These are phyloP conservation scores for Dendryphion nanum DNA, from an alignment of 2,329 filamentous ascomycete genomes.

Conservation along the genomic window DNA sequence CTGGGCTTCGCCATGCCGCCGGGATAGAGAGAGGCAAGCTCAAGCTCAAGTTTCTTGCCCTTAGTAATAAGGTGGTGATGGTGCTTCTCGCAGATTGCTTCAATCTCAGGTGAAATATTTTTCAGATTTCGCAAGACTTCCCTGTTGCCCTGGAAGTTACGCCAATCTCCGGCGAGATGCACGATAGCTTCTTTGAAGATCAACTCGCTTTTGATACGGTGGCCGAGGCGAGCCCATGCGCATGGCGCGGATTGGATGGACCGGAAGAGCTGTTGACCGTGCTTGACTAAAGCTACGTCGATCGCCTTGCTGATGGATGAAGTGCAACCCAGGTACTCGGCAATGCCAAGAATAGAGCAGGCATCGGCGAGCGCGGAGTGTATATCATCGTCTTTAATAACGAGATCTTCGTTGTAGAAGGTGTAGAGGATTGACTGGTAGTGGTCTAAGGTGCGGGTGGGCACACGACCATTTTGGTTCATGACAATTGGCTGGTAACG, in stretches of 20 bases:
- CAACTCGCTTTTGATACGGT: conserved; percentile 45
- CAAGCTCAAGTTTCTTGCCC: conserved; percentile 24
- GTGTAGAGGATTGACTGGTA: conserved; percentile 48
- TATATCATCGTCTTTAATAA: conserved; percentile 42
- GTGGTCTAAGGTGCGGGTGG: conserved; percentile 26
- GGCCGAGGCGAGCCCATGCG: conserved; percentile 47
- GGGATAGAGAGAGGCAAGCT: conserved; percentile 24
- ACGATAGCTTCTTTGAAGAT: conserved; percentile 48
- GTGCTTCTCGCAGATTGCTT: conserved; percentile 31
- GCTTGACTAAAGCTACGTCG: conserved; percentile 48
- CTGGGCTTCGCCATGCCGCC: conserved; percentile 23
- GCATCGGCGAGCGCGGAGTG: conserved; percentile 40
- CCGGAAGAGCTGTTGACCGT: conserved; percentile 47
- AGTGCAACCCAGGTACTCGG: conserved; percentile 47
- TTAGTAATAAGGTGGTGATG: conserved; percentile 24
- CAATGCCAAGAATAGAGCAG: conserved; percentile 43
- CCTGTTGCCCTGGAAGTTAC: conserved; percentile 10
- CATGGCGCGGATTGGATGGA: conserved; percentile 44
- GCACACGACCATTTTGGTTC: conserved; percentile 37
- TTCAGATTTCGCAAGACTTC: conserved; percentile 13
- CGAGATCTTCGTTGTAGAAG: conserved; percentile 46
- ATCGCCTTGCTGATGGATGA: conserved; percentile 45
- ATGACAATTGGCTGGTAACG: conserved; percentile 18
- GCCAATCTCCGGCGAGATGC: conserved; percentile 46
- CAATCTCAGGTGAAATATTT: conserved; percentile 17